Conservation (phyloP, 345 rosid genomes). For the Bruguiera gymnorhiza region DNA sequence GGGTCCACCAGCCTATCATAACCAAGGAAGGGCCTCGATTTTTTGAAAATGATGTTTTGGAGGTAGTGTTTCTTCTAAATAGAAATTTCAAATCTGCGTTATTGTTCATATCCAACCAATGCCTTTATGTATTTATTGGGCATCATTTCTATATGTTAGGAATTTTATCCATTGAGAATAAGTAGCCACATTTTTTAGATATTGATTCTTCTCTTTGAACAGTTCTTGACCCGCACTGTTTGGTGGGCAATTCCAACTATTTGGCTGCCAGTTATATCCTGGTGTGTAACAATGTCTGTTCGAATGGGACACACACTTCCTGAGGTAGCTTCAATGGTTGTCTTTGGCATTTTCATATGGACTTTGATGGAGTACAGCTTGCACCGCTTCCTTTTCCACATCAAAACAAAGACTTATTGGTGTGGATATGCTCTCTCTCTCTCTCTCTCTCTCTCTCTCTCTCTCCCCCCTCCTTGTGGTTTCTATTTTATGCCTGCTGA, state of each 20-base stretch:
- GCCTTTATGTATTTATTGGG: background rate
- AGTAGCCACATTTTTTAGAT: slow-evolving; percentile 8
- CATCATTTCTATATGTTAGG: background rate
- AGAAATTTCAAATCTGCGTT: background rate
- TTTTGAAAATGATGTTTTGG: slow-evolving; percentile 81
- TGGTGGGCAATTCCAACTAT: slow-evolving; percentile 96
- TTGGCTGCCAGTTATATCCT: slow-evolving; percentile 87
- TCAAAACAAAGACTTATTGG: slow-evolving; percentile 83
- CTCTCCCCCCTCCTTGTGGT: no score
- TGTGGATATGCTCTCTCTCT: slow-evolving; percentile 36
- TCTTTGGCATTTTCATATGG: slow-evolving; percentile 70
- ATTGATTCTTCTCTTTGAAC: slow-evolving; percentile 18
- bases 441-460: background rate
- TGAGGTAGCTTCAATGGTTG: slow-evolving; percentile 52
- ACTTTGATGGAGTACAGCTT: slow-evolving; percentile 80
- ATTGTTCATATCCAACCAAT: background rate
- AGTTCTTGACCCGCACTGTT: slow-evolving; percentile 86
- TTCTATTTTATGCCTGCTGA: background rate
- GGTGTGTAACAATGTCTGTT: slow-evolving; percentile 52
- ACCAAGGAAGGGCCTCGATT: slow-evolving; percentile 91
- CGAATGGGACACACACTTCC: slow-evolving; percentile 59
- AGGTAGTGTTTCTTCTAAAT: slow-evolving; percentile 43
- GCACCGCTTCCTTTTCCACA: slow-evolving; percentile 97
- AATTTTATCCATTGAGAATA: background rate
- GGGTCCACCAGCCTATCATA: slow-evolving; percentile 98